Base-by-base conservation (phyloP, 2,329 filamentous ascomycete genomes). In the Aspergillus proliferans region DNA sequence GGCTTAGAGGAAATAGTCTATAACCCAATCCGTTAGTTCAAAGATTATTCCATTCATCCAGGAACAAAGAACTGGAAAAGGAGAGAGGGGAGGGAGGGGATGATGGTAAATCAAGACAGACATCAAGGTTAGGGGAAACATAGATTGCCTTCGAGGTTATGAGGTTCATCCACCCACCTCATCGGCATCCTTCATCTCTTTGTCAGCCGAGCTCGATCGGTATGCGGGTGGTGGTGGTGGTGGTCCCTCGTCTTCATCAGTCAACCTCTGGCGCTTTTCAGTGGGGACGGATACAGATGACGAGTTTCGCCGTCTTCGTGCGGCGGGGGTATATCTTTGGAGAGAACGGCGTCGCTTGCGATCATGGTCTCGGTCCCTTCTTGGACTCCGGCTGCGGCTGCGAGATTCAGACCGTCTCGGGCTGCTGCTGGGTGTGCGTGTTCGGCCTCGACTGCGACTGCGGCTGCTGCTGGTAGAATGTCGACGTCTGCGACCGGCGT, bases 301-400 rank as follows among this genome's bases (percentile, higher is more conserved):
- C 47, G 65, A 66, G 52, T 71, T 73, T 57, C 65, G 70, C 54
- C 66, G 63, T 58, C 68, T 68, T 51, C 69, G 69, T 19, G 58
- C 64, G 34, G 60, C 64, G 34, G 71, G 71, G 47, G 69, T 70
- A 65, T 74, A 75, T 66, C 71, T 69, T 57, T 71, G 61, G 49
- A 74, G 58, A 12, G 74, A 76, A 46, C 69, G 70, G 49, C 71
- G 70, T 54, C 72, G 66, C 55, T 71, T 73, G 9, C 26, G 26
- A 30, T 30, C 26, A 30, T 30, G 26, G 10, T 30, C 26, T 41
- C 38, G 38, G 15, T 71, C 68, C 53, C 56, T 59, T 52, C 58
- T 60, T 43, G 55, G 62, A 47, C 63, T 68, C 33, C 59, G 65
- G 41, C 56, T 58, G 42, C 48, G 49, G 40, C 53, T 67, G 62